A percentile compares a stretch with the other conserved stretches of the same genome.
Conservation (phyloP, 495 filamentous ascomycete species). For the Lindgomyces ingoldianus region DNA sequence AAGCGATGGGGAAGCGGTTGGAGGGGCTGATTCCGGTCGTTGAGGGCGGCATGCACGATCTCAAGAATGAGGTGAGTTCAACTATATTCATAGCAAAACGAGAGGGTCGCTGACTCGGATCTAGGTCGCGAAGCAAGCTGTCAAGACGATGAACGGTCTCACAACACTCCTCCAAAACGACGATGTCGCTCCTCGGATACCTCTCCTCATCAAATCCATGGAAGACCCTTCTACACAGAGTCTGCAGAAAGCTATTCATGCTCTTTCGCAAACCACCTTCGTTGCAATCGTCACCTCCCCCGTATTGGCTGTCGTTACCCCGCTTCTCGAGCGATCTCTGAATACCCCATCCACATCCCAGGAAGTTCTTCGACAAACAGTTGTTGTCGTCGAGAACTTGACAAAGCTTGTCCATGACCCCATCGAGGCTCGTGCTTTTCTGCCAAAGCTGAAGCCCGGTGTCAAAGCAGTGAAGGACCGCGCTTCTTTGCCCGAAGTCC, state of each 20-base stretch:
- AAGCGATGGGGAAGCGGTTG: conserved; percentile 88
- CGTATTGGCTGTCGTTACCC: conserved; percentile 93
- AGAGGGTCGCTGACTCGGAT: conserved; percentile 16
- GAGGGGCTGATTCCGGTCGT: conserved; percentile 89
- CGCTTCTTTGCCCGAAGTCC: conserved; percentile 91
- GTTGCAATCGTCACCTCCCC: conserved; percentile 97
- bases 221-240: conserved; percentile 88
- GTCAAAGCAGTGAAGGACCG: conserved; percentile 83
- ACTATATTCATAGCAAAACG: background rate
- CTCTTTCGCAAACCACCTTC: conserved; percentile 97
- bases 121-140: conserved; percentile 73
- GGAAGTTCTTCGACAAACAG: conserved; percentile 92
- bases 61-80: conserved; percentile 73
- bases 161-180: conserved; percentile 94
- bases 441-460: conserved; percentile 94
- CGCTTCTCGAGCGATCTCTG: conserved; percentile 87
- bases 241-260: conserved; percentile 92
- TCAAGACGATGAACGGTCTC: conserved; percentile 86
- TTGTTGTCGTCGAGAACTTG: conserved; percentile 97
- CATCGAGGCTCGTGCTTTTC: conserved; percentile 90
- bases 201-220: conserved; percentile 91
- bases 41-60: conserved; percentile 92
- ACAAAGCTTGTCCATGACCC: conserved; percentile 99
- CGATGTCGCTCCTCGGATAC: conserved; percentile 90
- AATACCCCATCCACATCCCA: conserved; percentile 88